phyloP scores from a whole-genome alignment of 331 rosid species.

The Telfairia occidentalis region DNA sequence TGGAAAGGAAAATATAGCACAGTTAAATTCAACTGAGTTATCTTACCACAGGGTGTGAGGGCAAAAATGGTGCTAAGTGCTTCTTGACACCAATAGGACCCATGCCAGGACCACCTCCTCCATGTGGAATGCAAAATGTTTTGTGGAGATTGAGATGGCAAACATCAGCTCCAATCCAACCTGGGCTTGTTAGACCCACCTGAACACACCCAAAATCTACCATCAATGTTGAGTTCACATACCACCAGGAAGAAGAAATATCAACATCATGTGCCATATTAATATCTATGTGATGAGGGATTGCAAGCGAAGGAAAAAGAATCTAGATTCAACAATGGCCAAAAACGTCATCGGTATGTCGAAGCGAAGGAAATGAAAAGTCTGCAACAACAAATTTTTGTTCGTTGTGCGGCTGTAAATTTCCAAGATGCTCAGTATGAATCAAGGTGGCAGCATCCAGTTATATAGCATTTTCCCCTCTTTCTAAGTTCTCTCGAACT shows the following conservation, averaged over 20 bases:
- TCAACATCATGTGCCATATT: too few species aligned
- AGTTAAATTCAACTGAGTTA: neutral
- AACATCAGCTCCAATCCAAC: slow-evolving; percentile 98
- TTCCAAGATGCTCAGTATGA: too few species aligned
- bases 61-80: slow-evolving; percentile 96
- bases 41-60: slow-evolving; percentile 95
- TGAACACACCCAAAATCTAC: slow-evolving; percentile 16
- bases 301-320: neutral
- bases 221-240: neutral
- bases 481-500: too few species aligned
- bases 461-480: too few species aligned
- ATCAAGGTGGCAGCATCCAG: too few species aligned
- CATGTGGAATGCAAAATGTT: slow-evolving; percentile 99
- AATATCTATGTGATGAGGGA: too few species aligned
- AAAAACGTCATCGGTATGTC: too few species aligned
- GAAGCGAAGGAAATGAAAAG: too few species aligned
- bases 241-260: neutral
- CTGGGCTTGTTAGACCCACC: slow-evolving; percentile 98
- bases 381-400: too few species aligned
- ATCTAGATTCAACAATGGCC: too few species aligned
- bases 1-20: neutral
- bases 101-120: slow-evolving; percentile 99
- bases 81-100: slow-evolving; percentile 99
- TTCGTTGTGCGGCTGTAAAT: too few species aligned
- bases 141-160: slow-evolving; percentile 99